Evolutionary conservation across 2,329 filamentous ascomycete species (phyloP).

Genomic region (Fusarium avenaceum): DNA sequence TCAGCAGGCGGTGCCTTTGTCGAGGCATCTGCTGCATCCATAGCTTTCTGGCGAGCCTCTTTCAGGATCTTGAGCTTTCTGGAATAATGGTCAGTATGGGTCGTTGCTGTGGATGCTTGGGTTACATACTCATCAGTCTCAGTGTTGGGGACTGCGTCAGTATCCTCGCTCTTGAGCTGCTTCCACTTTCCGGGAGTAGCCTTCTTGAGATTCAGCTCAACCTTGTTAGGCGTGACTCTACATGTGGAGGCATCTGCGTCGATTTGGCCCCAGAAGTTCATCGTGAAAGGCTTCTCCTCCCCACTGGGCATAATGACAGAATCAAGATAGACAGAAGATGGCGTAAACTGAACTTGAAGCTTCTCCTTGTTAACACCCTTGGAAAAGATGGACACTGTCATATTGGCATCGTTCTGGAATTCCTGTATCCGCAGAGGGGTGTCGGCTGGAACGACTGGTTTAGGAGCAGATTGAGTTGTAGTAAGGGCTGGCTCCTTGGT

Average conservation of each 20-base stretch:
- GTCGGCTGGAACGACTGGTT: slow-evolving; percentile 42
- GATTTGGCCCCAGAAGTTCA: slow-evolving; percentile 75
- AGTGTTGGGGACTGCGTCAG: neutral
- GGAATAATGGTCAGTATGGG: slow-evolving; percentile 5
- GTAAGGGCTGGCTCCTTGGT: slow-evolving; percentile 3
- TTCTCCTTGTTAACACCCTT: slow-evolving; percentile 59
- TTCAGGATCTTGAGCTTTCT: slow-evolving; percentile 41
- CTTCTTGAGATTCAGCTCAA: slow-evolving; percentile 83
- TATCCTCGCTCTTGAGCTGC: slow-evolving; percentile 40
- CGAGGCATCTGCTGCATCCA: slow-evolving; percentile 25
- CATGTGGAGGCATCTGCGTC: slow-evolving; percentile 71
- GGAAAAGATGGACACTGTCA: slow-evolving; percentile 59
- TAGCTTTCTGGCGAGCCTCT: slow-evolving; percentile 43
- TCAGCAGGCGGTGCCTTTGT: slow-evolving; percentile 2
- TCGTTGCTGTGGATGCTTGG: accelerated
- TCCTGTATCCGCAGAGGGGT: slow-evolving; percentile 51
- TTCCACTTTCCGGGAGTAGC: slow-evolving; percentile 77
- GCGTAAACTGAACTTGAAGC: slow-evolving; percentile 55
- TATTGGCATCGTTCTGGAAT: slow-evolving; percentile 54
- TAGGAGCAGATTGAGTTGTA: slow-evolving; percentile 14
- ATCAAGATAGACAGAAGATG: slow-evolving; percentile 48
- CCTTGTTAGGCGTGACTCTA: slow-evolving; percentile 80
- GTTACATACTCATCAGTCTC: slow-evolving; percentile 42
- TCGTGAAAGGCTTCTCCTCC: slow-evolving; percentile 73
- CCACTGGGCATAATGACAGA: slow-evolving; percentile 57